phyloP scores from a whole-genome alignment of 176 grass and related monocot genomes.

The Oryza punctata region DNA sequence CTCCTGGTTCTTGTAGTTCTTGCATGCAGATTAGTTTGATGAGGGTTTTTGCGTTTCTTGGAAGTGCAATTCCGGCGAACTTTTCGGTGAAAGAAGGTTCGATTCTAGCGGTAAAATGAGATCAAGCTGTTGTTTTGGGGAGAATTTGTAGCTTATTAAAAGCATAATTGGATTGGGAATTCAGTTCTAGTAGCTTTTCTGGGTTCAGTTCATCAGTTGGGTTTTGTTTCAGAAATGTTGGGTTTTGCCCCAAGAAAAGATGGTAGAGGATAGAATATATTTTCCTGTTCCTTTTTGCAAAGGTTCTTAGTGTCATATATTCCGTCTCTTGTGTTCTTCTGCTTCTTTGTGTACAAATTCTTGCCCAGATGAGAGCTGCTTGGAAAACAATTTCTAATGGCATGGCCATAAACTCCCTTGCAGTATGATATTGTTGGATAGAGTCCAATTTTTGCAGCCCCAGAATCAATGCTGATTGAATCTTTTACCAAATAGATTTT shows the following conservation, averaged over 20 bases:
- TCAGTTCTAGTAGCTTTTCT: not conserved
- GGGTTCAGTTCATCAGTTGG: not conserved
- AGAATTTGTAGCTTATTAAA: not conserved
- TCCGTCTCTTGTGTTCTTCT: not conserved
- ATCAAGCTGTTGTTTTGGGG: not conserved
- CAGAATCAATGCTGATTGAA: not conserved
- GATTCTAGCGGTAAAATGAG: not conserved
- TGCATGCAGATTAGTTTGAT: not conserved
- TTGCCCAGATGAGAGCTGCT: not conserved
- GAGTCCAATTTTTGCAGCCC: not conserved
- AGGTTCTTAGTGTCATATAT: not conserved
- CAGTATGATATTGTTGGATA: not conserved
- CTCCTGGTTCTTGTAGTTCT: conserved; percentile 3
- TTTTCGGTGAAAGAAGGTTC: not conserved
- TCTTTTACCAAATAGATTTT: not conserved
- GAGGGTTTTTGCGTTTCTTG: not conserved
- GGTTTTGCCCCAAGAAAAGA: not conserved
- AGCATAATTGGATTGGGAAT: not conserved
- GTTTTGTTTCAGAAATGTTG: not conserved
- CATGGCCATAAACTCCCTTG: not conserved
- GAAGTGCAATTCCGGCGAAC: not conserved
- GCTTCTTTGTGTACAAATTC: not conserved
- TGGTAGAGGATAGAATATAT: not conserved
- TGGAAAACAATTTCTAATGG: not conserved
- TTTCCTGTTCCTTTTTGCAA: not conserved